Evolutionary conservation across 23 red algal species (phyloP).

Genomic region (Gracilaria caudata): DNA sequence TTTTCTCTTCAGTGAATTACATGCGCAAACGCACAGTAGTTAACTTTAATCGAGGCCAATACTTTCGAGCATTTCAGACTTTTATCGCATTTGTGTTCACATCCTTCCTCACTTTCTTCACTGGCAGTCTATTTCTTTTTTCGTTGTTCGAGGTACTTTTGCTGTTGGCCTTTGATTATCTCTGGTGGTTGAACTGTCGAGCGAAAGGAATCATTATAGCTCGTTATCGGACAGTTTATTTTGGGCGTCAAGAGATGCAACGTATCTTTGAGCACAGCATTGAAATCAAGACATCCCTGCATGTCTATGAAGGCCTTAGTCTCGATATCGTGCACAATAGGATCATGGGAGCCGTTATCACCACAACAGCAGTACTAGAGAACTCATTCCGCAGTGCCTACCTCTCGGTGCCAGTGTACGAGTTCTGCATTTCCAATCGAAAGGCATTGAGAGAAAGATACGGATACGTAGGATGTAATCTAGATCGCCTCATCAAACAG

Average conservation of each 20-base stretch:
- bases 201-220: background rate
- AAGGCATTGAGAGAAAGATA: constrained; percentile 18
- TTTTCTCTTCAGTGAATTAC: background rate
- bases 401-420: background rate
- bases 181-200: background rate
- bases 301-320: background rate
- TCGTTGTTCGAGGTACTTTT: background rate
- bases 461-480: background rate
- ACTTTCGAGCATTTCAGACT: background rate
- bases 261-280: constrained; percentile 25
- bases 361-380: constrained; percentile 18
- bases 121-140: background rate
- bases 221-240: constrained; percentile 8
- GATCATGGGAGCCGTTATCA: constrained; percentile 23
- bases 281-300: background rate
- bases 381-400: constrained; percentile 18
- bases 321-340: background rate
- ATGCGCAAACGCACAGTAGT: background rate
- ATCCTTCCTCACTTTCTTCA: background rate
- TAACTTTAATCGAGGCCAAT: background rate
- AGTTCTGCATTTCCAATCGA: constrained; percentile 7
- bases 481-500: constrained; percentile 21
- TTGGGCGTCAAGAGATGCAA: constrained; percentile 30
- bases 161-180: background rate
- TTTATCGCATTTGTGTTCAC: background rate